Conservation (phyloP, 805 yeast genomes). For the Candida berthetii region DNA sequence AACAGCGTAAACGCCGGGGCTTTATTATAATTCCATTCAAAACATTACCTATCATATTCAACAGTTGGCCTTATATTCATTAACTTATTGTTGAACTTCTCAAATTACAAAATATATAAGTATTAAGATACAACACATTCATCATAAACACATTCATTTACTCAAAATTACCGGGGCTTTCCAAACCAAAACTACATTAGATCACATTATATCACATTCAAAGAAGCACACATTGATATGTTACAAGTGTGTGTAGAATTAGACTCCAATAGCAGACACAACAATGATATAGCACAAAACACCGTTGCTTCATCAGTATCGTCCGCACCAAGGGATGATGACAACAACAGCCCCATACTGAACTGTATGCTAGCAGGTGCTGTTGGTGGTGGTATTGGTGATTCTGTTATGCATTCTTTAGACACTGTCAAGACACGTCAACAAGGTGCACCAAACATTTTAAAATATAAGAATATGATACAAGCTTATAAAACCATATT, state of each 20-base stretch:
- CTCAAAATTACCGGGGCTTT: too few relatives aligned
- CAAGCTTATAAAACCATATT: conserved; percentile 74
- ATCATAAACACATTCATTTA: too few relatives aligned
- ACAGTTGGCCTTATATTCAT: too few relatives aligned
- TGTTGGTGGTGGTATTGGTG: conserved; percentile 91
- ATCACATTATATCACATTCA: too few relatives aligned
- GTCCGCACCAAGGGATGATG: background rate
- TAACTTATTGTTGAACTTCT: too few relatives aligned
- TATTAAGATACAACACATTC: too few relatives aligned
- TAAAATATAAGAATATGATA: conserved; percentile 68
- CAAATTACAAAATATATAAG: too few relatives aligned
- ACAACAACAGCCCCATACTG: conserved; percentile 32
- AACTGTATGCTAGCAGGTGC: conserved; percentile 86
- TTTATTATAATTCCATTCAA: too few relatives aligned
- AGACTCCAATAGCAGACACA: background rate
- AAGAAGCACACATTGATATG: background rate
- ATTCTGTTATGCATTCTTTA: conserved; percentile 87
- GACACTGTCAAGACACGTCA: conserved; percentile 97
- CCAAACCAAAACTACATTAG: too few relatives aligned
- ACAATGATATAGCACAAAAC: background rate
- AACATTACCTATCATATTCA: too few relatives aligned
- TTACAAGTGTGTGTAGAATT: background rate
- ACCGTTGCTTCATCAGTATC: background rate
- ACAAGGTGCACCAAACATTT: conserved; percentile 77
- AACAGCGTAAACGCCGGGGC: too few relatives aligned